A percentile compares a stretch with the other conserved stretches of the same genome.
phyloP scores from a whole-genome alignment of 352 stramenopile genomes.

The Phytophthora melonis region DNA sequence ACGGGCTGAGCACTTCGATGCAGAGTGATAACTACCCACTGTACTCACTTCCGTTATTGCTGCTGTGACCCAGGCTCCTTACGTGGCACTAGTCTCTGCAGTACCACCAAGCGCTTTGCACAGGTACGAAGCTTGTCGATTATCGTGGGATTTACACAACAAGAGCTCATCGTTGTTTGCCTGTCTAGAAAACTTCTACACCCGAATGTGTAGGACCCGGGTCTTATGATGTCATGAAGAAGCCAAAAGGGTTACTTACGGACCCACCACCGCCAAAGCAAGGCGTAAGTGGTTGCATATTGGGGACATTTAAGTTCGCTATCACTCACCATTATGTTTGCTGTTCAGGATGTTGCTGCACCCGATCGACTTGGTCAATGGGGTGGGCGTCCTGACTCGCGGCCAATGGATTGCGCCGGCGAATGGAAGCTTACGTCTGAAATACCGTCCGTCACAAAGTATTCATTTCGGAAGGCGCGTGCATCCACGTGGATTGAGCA shows the following conservation, averaged over 20 bases:
- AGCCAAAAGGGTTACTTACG: constrained; percentile 30
- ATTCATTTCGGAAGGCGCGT: constrained; percentile 63
- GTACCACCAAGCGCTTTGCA: constrained; percentile 67
- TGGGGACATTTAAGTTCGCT: neutral
- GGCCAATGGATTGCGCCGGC: constrained; percentile 61
- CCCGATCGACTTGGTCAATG: constrained; percentile 60
- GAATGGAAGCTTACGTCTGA: constrained; percentile 77
- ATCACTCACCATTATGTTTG: neutral
- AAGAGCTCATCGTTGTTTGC: neutral
- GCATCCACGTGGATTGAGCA: constrained; percentile 78
- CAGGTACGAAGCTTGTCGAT: constrained; percentile 24
- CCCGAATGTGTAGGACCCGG: constrained; percentile 61
- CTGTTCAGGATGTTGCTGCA: constrained; percentile 21
- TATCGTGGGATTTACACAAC: neutral
- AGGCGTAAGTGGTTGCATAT: constrained; percentile 23
- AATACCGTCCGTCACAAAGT: constrained; percentile 61
- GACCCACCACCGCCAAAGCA: constrained; percentile 31
- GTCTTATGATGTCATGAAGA: constrained; percentile 59
- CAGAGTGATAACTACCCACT: neutral
- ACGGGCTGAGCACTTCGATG: constrained; percentile 11
- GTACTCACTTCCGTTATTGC: neutral
- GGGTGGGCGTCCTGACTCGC: constrained; percentile 46
- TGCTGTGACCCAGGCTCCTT: constrained; percentile 53
- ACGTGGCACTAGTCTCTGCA: constrained; percentile 74
- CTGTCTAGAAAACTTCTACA: constrained; percentile 55